Base-by-base conservation (phyloP, 2,329 filamentous ascomycete species). In the Cytospora paraplurivora region DNA sequence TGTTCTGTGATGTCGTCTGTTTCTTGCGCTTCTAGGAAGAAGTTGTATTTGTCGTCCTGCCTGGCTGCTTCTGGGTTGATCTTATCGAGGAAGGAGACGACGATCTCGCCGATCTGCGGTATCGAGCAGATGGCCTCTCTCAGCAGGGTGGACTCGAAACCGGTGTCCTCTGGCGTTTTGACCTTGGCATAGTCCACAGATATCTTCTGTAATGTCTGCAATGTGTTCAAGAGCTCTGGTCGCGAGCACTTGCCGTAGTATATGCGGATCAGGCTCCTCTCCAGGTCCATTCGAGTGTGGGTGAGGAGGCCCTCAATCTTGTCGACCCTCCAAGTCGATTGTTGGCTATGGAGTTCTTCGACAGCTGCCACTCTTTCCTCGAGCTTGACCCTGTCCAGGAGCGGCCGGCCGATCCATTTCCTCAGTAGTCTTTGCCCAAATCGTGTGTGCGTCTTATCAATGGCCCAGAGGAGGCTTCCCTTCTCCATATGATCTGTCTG, bases 211-310 rank as follows among this genome's bases (percentile, higher is more conserved):
- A 99, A 81, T 0, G 91, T 90, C 74, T 98, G 93, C 1, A 99
- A 81, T 5, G 96, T 89, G 0, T 85, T 86, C 2, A 98, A 81
- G 4, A 99, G 85, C 75, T 99, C 95, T 0, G 93, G 90, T 0
- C 95, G 88, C 0, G 91, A 90, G 75, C 93, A 98, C 78, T 96
- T 97, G 56, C 93, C 93, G 76, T 99, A 99, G 79, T 98, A 99
- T 64, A 99, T 96, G 52, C 95, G 87, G 71, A 98, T 93, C 53
- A 99, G 81, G 66, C 91, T 95, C 69, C 95, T 93, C 76, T 99
- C 95, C 7, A 99, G 85, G 72, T 99, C 95, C 7, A 85, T 87
- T 72, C 84, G 92, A 66, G 89, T 88, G 64, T 83, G 89, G 33
- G 82, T 80, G 1, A 99, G 82, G 11, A 98, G 78, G 21, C 80